Conservation (phyloP, 148 eudicot species). For the Euryodendron excelsum region DNA sequence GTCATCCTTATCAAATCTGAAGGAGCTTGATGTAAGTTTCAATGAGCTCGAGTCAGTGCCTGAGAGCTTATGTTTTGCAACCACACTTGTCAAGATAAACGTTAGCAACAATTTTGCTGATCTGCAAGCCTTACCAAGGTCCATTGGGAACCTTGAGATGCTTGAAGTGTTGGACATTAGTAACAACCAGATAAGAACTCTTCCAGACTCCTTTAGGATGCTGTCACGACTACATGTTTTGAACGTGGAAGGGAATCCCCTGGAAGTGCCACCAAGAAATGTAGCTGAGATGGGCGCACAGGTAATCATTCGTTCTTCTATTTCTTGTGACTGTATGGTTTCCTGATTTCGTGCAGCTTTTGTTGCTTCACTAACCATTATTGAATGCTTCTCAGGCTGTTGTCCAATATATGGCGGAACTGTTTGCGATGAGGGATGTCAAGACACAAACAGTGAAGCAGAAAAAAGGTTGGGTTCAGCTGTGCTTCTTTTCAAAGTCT, state of each 20-base stretch:
- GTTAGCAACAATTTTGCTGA: conserved; percentile 88
- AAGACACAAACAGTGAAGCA: conserved; percentile 53
- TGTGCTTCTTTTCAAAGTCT: conserved; percentile 58
- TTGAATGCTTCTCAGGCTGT: conserved; percentile 50
- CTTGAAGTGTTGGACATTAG: conserved; percentile 74
- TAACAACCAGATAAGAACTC: conserved; percentile 69
- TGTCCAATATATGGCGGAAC: conserved; percentile 74
- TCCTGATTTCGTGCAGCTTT: background rate
- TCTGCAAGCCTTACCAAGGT: conserved; percentile 59
- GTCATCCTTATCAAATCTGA: conserved; percentile 50
- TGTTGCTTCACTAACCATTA: background rate
- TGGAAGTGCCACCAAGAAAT: conserved; percentile 68
- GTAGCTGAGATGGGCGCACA: conserved; percentile 67
- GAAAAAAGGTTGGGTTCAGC: conserved; percentile 68
- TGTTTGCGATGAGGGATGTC: conserved; percentile 48
- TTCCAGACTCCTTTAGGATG: conserved; percentile 77
- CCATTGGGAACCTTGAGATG: conserved; percentile 84
- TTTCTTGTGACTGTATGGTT: background rate
- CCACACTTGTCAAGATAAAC: conserved; percentile 62
- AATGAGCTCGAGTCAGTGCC: conserved; percentile 78
- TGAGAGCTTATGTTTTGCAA: conserved; percentile 81
- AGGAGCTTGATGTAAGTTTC: conserved; percentile 82
- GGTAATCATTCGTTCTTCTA: conserved; percentile 34
- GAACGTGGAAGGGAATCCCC: conserved; percentile 64
- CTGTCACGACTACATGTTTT: conserved; percentile 45